Conservation (phyloP, 2,329 filamentous ascomycete genomes). For the Lojkania enalia region DNA sequence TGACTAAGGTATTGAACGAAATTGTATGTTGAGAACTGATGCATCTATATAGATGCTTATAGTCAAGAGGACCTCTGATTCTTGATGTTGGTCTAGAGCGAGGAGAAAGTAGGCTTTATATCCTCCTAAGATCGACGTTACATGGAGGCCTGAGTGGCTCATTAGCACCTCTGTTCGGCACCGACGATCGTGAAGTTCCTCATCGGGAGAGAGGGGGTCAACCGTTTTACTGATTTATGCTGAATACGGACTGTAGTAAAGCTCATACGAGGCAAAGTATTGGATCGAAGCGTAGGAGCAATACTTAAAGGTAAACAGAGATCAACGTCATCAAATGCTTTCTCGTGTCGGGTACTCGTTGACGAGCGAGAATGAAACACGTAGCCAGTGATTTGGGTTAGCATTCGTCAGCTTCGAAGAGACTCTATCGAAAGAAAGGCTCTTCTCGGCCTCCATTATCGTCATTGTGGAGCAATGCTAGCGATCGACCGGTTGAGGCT, state of each 20-base stretch:
- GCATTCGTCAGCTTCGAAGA: not conserved
- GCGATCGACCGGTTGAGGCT: constrained; percentile 6
- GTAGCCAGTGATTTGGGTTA: no score
- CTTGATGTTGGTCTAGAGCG: not conserved
- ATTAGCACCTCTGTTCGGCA: no score
- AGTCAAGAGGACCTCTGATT: not conserved
- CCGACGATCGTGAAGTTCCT: no score
- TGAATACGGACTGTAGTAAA: no score
- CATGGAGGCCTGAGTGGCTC: no score
- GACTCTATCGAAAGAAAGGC: not conserved
- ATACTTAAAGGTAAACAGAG: not conserved
- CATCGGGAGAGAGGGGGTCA: no score
- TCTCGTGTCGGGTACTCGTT: not conserved
- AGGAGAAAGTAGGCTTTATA: not conserved
- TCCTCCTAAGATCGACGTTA: not conserved
- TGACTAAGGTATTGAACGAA: not conserved
- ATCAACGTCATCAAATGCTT: not conserved
- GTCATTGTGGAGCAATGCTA: not conserved
- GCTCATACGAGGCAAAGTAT: no score
- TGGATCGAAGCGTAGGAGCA: no score
- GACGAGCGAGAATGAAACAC: no score
- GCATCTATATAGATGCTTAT: no score
- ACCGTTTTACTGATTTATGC: no score
- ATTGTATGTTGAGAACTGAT: not conserved
- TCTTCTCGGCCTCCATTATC: constrained; percentile 1